Base-by-base conservation (phyloP, 2,329 filamentous ascomycete species). In the Paecilomyces dactylethromorphus region DNA sequence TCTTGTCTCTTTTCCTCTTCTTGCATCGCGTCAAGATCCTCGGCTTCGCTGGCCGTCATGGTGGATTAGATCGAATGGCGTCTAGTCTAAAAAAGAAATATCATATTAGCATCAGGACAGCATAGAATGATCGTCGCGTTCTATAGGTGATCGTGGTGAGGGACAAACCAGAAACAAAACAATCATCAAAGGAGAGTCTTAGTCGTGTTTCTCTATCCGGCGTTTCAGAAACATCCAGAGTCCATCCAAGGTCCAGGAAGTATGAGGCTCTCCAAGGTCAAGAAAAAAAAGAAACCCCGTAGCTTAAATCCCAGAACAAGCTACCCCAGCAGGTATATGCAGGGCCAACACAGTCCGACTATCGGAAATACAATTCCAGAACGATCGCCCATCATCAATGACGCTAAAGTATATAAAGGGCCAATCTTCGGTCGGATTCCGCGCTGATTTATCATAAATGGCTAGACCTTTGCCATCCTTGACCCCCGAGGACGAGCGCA, bases 1-100 rank as follows among this genome's bases (percentile, higher is more conserved):
- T 55, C 54, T 32, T 56, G 21, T 6, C 45, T 29, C 33, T 53
- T 53, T 55, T 59, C 35, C 50, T 61, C 55, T 26, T 58, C 49
- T 39, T 59, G 52, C 12, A 29, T 52, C 15, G 2, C 21, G 22
- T 11, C 22, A 26, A 21, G 11, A 12, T 29, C 50, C 13, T 3
- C 21, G 13, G 15, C 21, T 22, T 52, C 49, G 49, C 13, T 24
- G 50, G 21, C 13, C 18, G 22, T 11, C 50, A 52, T 52, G 15
- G 15, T 45, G n/a, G 3, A 18, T 6, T 45, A 11, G 18, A 45
- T 10, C 2, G 11, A 39, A 12, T 12, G 13, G 4, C n/a, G 3
- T 15, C 13, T 13, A 4, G 13, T 13, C 12, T 39, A 39, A 2
- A 6, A 6, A n/a, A 10, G 15, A 21, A 45, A 1, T 8, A 2